Conservation (phyloP, 75 land plant genomes). For the Sequoiadendron giganteum region DNA sequence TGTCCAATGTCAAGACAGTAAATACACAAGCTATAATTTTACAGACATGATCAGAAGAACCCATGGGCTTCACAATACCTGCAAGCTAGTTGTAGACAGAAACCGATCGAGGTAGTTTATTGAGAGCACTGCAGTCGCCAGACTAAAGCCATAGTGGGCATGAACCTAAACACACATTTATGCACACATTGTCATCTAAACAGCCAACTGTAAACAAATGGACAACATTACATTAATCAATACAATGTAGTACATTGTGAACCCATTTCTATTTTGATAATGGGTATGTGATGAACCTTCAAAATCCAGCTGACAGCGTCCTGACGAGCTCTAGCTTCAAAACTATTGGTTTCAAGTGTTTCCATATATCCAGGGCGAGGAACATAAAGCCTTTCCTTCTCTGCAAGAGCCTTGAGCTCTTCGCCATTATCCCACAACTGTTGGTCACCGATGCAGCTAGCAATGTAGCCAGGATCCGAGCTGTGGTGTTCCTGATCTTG, state of each 20-base stretch:
- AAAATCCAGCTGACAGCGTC: slow-evolving; percentile 64
- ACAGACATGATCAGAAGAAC: not conserved
- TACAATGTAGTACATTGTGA: slow-evolving; percentile 31
- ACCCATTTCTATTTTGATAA: slow-evolving; percentile 28
- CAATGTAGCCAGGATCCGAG: not conserved
- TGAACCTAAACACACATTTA: not conserved
- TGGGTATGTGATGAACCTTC: slow-evolving; percentile 27
- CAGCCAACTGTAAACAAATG: slow-evolving; percentile 11
- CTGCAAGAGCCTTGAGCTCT: slow-evolving; percentile 6
- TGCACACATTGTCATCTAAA: not conserved
- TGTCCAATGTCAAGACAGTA: not conserved
- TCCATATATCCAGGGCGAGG: not conserved
- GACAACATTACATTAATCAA: not conserved
- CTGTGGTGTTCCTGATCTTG: not conserved
- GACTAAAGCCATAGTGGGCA: slow-evolving; percentile 6
- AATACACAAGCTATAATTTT: not conserved
- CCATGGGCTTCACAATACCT: not conserved
- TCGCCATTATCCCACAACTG: slow-evolving; percentile 2
- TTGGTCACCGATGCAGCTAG: not conserved
- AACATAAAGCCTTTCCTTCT: slow-evolving; percentile 4
- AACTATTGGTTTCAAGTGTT: slow-evolving; percentile 18
- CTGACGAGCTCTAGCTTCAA: slow-evolving; percentile 34
- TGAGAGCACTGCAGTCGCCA: slow-evolving; percentile 51
- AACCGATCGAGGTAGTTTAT: slow-evolving; percentile 69
- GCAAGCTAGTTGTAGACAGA: not conserved